Evolutionary conservation across 1,284 basidiomycete genomes (phyloP), one percentile per base, ranked within the genome.

Genomic region (Stygiomarasmius scandens): DNA sequence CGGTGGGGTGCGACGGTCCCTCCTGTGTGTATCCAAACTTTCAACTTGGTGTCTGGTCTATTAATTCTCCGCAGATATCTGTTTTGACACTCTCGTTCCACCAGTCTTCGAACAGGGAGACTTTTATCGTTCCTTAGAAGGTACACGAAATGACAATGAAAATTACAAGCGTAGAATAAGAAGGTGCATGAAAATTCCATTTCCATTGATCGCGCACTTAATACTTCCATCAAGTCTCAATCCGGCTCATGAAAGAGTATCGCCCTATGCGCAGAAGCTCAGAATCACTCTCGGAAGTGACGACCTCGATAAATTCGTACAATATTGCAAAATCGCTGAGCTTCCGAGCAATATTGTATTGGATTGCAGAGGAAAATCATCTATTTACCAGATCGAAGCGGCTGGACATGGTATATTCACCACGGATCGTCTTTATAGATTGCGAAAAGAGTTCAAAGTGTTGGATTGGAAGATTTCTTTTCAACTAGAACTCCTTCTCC

Each of bases 401-500:
- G 69, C 72, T 53, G 64, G 72, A 20, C 73, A 72, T 43, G 72
- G 70, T 0, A 85, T 89, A 61, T 90, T 86, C 63, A 63, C 70
- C 0, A 61, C 64, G 11, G 80, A 73, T 61, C 72, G 71, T 29
- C 73, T 91, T 1, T 71, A 77, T 60, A 69, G 70, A 20, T 66
- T 88, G 22, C 71, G 74, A 16, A 67, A 62, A 12, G 75, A 77
- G 67, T 63, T 87, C 38, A 66, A 70, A n/a, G 67, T 68, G 14
- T 76, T 83, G 44, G 69, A 76, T 16, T 90, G 87, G 85, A 67
- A 75, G 3, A 76, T 89, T 46, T 84, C 84, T 1, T 91, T 90
- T 64, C 89, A 92, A 67, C 71, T 90, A 34, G 88, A 89, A 66
- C 79, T 82, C 0, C 72, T 90, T 12, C 66, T 91, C 8, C 81